Base-by-base conservation (phyloP, 148 eudicot genomes). In the Amaranthus hypochondriacus region DNA sequence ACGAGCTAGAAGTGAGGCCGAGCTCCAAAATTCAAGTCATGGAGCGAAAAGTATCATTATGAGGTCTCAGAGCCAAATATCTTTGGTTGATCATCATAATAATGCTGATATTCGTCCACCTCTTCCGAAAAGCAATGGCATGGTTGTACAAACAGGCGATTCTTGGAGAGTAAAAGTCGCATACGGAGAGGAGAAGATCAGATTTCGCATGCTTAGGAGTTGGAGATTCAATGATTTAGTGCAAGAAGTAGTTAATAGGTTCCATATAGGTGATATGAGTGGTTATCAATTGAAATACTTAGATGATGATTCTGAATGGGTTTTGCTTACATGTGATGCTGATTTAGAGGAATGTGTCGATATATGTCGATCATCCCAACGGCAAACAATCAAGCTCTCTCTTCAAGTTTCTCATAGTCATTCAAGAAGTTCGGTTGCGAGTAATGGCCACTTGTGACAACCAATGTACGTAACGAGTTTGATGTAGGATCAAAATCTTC, bases 251-350 rank as follows among this genome's bases (percentile, higher is more conserved):
- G 84, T 83, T 0, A 86, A 83, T 83, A 76, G 97, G 52, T 90
- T 92, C 81, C 78, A 84, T 58, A 83, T 89, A 73, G 88, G 88
- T 68, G 84, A 88, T 52, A 81, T 80, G 47, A 62, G 81, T 58
- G 89, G 87, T 61, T 88, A 76, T 85, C 93, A 86, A 48, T 81
- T 93, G 77, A 93, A 87, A 73, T 93, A 93, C 81, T 83, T 93
- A 69, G 98, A 93, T 74, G 96, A 93, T 81, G 98, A 93, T 67
- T 80, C 86, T 0, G 98, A 93, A 57, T 93, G 98, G 98, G 94
- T 93, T 3, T 70, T 92, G 73, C 72, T 94, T 66, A 88, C 96
- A 0, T 91, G 97, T 66, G 89, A 88, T 81, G 91, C 85, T 68
- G 98, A 94, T 72, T 73, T 94, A 79, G 93, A 88, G 79, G 98